Conservation (phyloP, 2,329 filamentous ascomycete genomes). For the Colletotrichum tropicicola region DNA sequence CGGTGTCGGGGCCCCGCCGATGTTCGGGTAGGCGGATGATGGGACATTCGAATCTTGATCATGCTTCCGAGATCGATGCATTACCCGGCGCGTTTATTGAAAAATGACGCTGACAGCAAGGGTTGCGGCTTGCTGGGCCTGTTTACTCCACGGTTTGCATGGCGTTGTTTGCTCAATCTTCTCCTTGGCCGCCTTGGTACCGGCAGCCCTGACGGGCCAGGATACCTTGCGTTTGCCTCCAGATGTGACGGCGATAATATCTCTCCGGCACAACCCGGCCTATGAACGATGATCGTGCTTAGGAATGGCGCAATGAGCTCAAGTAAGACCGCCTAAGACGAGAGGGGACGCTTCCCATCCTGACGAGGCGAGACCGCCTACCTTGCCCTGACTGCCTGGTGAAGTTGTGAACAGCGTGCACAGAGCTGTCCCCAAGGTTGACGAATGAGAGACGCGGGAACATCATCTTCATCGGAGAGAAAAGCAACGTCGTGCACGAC, state of each 20-base stretch:
- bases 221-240: background rate
- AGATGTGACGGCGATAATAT: background rate
- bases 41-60: background rate
- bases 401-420: background rate
- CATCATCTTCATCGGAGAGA: slow-evolving; percentile 14
- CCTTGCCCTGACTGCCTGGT: background rate
- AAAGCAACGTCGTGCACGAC: slow-evolving; percentile 3
- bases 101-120: too few relatives aligned
- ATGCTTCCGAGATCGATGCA: background rate
- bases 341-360: background rate
- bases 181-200: background rate
- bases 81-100: background rate
- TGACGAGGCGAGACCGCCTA: background rate
- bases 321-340: background rate
- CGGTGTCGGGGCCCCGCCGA: background rate
- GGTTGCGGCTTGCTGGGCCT: background rate
- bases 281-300: background rate
- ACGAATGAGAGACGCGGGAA: background rate
- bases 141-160: slow-evolving; percentile 13
- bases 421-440: background rate
- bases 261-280: background rate
- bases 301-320: background rate
- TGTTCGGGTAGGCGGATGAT: background rate
- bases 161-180: background rate
- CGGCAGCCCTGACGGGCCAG: background rate